A percentile compares a stretch with the other conserved stretches of the same genome.
Conservation (phyloP, 2,329 filamentous ascomycete genomes). For the Sclerotinia borealis region DNA sequence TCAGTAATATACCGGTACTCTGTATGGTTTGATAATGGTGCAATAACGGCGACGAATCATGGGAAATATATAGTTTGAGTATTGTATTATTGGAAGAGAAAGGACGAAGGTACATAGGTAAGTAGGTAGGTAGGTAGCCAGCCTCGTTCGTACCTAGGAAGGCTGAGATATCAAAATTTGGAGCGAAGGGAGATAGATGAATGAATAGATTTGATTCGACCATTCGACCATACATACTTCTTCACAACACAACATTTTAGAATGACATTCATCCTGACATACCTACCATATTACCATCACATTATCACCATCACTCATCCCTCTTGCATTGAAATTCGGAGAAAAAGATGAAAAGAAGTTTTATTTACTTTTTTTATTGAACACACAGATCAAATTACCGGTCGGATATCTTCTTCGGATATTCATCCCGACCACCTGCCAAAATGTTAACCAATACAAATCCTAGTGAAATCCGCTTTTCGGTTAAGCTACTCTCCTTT, state of each 20-base stretch:
- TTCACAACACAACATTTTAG: background rate
- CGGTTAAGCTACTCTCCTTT: constrained; percentile 1
- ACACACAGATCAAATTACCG: constrained; percentile 9
- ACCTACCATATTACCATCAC: too few species aligned
- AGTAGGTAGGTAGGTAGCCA: too few species aligned
- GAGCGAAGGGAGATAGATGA: background rate
- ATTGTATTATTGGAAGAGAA: too few species aligned
- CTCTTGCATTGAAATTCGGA: background rate
- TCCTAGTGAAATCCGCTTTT: background rate
- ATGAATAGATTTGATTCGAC: background rate
- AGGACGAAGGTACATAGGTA: too few species aligned
- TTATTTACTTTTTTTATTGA: background rate
- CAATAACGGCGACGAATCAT: too few species aligned
- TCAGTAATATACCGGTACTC: too few species aligned
- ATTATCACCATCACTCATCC: too few species aligned
- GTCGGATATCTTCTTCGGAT: background rate
- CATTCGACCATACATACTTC: too few species aligned
- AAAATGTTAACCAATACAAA: background rate
- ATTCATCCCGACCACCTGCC: background rate
- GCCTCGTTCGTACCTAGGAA: too few species aligned
- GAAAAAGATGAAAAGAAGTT: background rate
- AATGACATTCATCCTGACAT: background rate
- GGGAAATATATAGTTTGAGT: too few species aligned
- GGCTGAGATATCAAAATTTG: background rate
- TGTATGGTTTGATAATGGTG: too few species aligned